Conservation (phyloP, 768 basidiomycete genomes). For the Trametes maxima region DNA sequence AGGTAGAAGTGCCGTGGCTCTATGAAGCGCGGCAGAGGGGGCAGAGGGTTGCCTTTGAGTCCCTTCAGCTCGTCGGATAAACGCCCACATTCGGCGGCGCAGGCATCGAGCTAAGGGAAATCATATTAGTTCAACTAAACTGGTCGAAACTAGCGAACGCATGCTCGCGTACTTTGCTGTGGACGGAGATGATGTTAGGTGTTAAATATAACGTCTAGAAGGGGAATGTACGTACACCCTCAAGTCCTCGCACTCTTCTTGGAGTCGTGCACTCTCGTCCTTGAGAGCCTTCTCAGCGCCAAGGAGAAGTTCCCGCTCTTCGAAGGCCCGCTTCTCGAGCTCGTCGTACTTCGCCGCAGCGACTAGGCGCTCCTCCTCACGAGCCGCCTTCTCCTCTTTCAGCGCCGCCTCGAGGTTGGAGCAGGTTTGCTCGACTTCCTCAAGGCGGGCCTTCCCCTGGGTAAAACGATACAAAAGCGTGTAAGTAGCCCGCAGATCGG, state of each 20-base stretch:
- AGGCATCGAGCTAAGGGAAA: conserved; percentile 22
- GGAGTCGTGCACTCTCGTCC: conserved; percentile 52
- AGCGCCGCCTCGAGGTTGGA: conserved; percentile 25
- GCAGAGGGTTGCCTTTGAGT: conserved; percentile 17
- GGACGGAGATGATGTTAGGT: conserved; percentile 7
- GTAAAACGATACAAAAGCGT: conserved; percentile 25
- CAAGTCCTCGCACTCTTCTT: conserved; percentile 43
- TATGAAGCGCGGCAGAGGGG: conserved; percentile 13
- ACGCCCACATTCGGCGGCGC: conserved; percentile 25
- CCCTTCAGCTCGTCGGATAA: conserved; percentile 28
- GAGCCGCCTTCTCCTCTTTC: conserved; percentile 22
- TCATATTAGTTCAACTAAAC: not conserved
- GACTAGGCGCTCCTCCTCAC: conserved; percentile 38
- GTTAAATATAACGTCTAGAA: not conserved
- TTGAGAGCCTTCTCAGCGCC: conserved; percentile 55
- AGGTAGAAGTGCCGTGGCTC: conserved; percentile 25
- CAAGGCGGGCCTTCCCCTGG: conserved; percentile 19
- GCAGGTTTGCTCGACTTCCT: conserved; percentile 17
- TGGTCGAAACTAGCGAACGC: conserved; percentile 4
- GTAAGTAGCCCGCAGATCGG: conserved; percentile 29
- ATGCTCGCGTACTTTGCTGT: conserved; percentile 30
- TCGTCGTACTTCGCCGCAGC: conserved; percentile 45
- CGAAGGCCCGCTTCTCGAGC: conserved; percentile 41
- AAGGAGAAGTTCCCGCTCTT: conserved; percentile 55
- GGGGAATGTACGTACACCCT: conserved; percentile 20